phyloP scores from a whole-genome alignment of 2,329 filamentous ascomycete species.

The Cercospora sesami region DNA sequence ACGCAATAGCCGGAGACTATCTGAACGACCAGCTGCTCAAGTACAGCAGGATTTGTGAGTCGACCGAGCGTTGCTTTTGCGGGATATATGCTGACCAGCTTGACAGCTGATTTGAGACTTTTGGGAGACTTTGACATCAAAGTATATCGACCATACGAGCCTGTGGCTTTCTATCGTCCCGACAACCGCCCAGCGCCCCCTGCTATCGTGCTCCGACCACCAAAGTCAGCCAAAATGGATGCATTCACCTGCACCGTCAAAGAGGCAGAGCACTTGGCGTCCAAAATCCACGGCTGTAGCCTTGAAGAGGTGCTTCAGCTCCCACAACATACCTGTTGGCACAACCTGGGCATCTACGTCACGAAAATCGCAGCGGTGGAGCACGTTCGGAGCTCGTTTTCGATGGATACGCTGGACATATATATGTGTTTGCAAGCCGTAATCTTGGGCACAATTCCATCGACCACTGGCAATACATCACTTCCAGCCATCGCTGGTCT shows the following conservation, averaged over 20 bases:
- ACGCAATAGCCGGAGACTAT: neutral
- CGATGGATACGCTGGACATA: neutral
- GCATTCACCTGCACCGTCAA: neutral
- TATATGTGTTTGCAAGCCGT: neutral
- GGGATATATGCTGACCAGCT: neutral
- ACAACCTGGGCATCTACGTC: neutral
- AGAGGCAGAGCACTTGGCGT: neutral
- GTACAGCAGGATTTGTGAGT: neutral
- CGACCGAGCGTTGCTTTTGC: accelerated
- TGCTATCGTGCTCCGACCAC: neutral
- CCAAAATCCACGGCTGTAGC: neutral
- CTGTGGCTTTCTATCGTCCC: neutral
- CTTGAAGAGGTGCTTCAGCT: neutral
- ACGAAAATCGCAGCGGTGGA: neutral
- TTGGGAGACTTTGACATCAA: neutral
- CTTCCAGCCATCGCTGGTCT: neutral
- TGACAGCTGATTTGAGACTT: neutral
- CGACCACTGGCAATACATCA: neutral
- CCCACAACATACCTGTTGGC: neutral
- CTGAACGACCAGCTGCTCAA: neutral
- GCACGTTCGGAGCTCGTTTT: neutral
- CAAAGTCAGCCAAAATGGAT: neutral
- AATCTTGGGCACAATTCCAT: neutral
- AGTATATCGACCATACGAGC: neutral
- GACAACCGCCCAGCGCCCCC: neutral